Evolutionary conservation across 805 yeast species (phyloP).

Genomic region (Kazachstania psychrophila): DNA sequence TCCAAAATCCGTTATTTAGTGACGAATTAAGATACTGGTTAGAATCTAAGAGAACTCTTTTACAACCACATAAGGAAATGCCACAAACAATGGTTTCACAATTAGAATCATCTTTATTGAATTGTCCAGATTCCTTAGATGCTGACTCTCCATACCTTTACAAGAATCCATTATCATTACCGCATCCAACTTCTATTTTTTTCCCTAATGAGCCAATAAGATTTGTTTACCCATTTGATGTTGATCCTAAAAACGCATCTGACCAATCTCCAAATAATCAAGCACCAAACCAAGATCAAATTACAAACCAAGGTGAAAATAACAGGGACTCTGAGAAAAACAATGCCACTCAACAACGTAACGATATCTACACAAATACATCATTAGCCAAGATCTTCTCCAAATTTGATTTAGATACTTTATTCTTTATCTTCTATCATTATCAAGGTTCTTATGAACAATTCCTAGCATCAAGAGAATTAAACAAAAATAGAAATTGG

Average conservation of each 20-base stretch:
- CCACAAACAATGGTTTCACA: constrained; percentile 23
- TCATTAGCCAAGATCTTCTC: constrained; percentile 51
- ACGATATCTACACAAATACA: constrained; percentile 27
- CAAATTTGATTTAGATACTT: constrained; percentile 75
- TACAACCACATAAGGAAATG: constrained; percentile 27
- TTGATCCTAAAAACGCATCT: constrained; percentile 46
- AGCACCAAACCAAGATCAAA: not conserved
- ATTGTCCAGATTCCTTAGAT: constrained; percentile 90
- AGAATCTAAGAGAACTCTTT: constrained; percentile 20
- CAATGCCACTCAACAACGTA: constrained; percentile 6
- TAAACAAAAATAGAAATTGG: constrained; percentile 72
- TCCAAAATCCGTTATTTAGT: constrained; percentile 23
- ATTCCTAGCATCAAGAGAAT: constrained; percentile 70
- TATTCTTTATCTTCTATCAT: constrained; percentile 88
- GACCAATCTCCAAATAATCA: constrained; percentile 22
- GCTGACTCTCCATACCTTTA: constrained; percentile 62
- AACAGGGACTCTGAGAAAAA: constrained; percentile 5
- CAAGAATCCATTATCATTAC: constrained; percentile 64
- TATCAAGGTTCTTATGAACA: constrained; percentile 63
- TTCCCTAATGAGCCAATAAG: constrained; percentile 52
- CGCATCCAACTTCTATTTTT: constrained; percentile 82
- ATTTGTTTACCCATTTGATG: constrained; percentile 22
- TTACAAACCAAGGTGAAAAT: constrained; percentile 3
- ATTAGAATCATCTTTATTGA: constrained; percentile 69
- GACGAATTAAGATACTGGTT: constrained; percentile 26